Conservation (phyloP, 2,329 filamentous ascomycete species). For the Aureobasidium uvarum region DNA sequence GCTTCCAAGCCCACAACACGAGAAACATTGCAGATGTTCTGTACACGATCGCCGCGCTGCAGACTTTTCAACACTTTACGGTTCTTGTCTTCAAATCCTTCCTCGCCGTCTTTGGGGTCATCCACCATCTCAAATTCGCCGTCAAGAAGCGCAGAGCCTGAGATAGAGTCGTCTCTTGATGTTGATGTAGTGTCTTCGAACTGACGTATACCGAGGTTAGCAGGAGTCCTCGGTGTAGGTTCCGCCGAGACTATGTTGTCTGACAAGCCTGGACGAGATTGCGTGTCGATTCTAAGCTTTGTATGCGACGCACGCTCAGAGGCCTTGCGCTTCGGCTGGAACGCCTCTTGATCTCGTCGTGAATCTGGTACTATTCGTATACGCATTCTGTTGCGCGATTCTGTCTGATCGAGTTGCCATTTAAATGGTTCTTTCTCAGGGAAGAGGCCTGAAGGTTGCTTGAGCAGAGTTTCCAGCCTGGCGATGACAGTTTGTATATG, state of each 20-base stretch:
- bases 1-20: conserved; percentile 91
- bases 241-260: conserved; percentile 33
- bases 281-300: conserved; percentile 36
- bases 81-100: conserved; percentile 95
- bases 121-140: conserved; percentile 97
- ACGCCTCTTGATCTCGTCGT: conserved; percentile 65
- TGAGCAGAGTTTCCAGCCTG: conserved; percentile 75
- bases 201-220: background rate
- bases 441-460: conserved; percentile 77
- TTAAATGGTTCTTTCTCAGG: conserved; percentile 59
- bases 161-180: conserved; percentile 45
- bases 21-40: conserved; percentile 93
- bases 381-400: conserved; percentile 93
- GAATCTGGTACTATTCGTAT: conserved; percentile 80
- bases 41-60: conserved; percentile 84
- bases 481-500: conserved; percentile 74
- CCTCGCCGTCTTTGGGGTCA: conserved; percentile 80
- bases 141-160: conserved; percentile 55
- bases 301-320: conserved; percentile 49
- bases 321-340: conserved; percentile 79
- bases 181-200: conserved; percentile 37
- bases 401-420: conserved; percentile 94
- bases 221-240: conserved; percentile 24
- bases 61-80: conserved; percentile 94
- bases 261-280: conserved; percentile 32